These are phyloP conservation scores for Phaeosphaeriaceae sp. DNA, from an alignment of 2,329 filamentous ascomycete genomes.

Conservation along the genomic window DNA sequence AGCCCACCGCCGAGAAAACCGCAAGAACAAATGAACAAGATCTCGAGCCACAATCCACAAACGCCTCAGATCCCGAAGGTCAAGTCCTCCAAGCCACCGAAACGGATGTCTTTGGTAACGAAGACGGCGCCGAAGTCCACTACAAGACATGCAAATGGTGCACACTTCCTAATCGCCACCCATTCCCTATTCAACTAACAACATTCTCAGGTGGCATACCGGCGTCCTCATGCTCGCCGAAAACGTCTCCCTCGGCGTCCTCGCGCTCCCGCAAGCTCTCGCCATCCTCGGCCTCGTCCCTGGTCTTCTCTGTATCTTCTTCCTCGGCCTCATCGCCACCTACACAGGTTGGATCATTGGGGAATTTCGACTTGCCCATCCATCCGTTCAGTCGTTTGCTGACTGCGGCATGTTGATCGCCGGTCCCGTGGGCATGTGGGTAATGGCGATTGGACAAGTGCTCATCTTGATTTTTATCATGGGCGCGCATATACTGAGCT, in stretches of 20 bases:
- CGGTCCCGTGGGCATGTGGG: slow-evolving; percentile 67
- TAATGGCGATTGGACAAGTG: slow-evolving; percentile 68
- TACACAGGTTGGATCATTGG: slow-evolving; percentile 69
- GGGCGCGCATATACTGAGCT: slow-evolving; percentile 75
- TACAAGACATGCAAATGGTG: slow-evolving; percentile 62
- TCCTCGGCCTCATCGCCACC: slow-evolving; percentile 63
- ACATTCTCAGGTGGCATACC: slow-evolving; percentile 3
- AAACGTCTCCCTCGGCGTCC: slow-evolving; percentile 65
- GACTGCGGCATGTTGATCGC: slow-evolving; percentile 71
- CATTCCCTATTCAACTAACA: neutral
- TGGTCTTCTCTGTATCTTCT: slow-evolving; percentile 62
- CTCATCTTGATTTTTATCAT: slow-evolving; percentile 74
- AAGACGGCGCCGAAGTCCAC: slow-evolving; percentile 53
- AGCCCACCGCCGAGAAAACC: neutral
- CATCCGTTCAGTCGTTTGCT: slow-evolving; percentile 70
- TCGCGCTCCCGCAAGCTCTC: slow-evolving; percentile 63
- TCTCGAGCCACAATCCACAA: neutral
- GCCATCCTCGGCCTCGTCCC: slow-evolving; percentile 62
- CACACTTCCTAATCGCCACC: slow-evolving; percentile 23
- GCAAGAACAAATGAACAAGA: neutral
- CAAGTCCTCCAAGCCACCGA: slow-evolving; percentile 6
- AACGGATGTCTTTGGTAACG: slow-evolving; percentile 34
- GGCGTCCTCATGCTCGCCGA: slow-evolving; percentile 61
- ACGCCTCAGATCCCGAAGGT: slow-evolving; percentile 19
- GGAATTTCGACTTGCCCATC: slow-evolving; percentile 65